Evolutionary conservation across 352 stramenopile genomes (phyloP), one percentile per base, ranked within the genome.

Genomic region (Blastocystis sp.): DNA sequence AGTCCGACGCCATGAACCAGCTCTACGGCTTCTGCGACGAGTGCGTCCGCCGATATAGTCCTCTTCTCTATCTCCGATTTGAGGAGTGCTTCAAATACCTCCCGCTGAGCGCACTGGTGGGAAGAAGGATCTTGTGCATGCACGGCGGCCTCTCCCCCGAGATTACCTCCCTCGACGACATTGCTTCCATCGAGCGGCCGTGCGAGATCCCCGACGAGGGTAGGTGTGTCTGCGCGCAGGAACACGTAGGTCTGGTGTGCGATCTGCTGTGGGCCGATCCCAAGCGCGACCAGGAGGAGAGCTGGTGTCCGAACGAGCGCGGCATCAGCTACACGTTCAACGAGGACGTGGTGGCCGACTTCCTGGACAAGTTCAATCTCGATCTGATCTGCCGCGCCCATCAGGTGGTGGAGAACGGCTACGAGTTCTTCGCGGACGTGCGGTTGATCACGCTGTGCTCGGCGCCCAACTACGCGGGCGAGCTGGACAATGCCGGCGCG

Each of bases 261-360:
- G 94, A 97, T 78, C 91, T 97, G 78, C 90, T 97, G 43, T 96
- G 94, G 94, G 92, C 91, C 60, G 93, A 97, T 90, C 94, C 94
- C 3, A 79, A 76, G 48, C 54, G 74, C 3, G 62, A 60, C 19
- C 71, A 89, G 24, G 28, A 34, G 11, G 24, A 68, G 34, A 95
- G 95, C 38, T 98, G 95, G 95, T 96, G 92, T 40, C 94, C 97
- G 89, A 98, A 96, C 91, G 95, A 98, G 89, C 94, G 96, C 45
- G 96, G 96, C 43, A 95, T 98, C 21, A 98, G 95, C 0, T 99
- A 98, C 91, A 97, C 97, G 34, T 99, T 99, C 92, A 96, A 96
- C 14, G 92, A 94, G 38, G 95, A 98, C 91, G 94, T 98, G 61
- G 95, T 99, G 1, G 92, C 94, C 68, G 92, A 98, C 71, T 99